Evolutionary conservation across 345 rosid genomes (phyloP).

Genomic region (Pseudoturritis turrita): DNA sequence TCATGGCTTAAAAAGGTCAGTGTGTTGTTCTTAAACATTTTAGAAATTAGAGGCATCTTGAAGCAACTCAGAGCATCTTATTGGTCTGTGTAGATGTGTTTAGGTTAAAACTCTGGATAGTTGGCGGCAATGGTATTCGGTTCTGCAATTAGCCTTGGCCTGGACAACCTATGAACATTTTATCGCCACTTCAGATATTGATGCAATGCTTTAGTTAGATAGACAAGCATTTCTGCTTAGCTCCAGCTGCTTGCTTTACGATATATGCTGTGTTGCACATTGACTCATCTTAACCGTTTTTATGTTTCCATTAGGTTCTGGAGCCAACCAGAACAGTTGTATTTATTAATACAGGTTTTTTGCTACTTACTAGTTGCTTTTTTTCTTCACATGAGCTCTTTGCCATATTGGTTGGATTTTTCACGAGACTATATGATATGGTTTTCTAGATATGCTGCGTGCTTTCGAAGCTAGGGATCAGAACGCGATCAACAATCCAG

Average conservation of each 20-base stretch:
- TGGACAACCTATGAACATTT: neutral
- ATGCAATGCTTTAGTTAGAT: neutral
- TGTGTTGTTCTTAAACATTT: neutral
- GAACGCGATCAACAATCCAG: constrained; percentile 69
- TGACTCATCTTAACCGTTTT: neutral
- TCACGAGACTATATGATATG: constrained; percentile 10
- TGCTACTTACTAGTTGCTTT: neutral
- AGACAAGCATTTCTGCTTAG: neutral
- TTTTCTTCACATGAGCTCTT: neutral
- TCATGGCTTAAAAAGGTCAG: constrained; percentile 74
- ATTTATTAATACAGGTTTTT: constrained; percentile 77
- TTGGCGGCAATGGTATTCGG: neutral
- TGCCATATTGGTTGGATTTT: constrained; percentile 5
- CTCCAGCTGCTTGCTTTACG: neutral
- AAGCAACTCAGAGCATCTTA: neutral
- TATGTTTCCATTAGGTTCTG: constrained; percentile 53
- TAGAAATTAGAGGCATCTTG: neutral
- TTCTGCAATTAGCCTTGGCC: neutral
- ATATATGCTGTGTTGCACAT: neutral
- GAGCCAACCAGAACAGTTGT: constrained; percentile 62
- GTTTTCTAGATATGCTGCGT: constrained; percentile 58
- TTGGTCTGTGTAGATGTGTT: neutral
- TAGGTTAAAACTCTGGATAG: neutral
- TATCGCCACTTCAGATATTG: neutral
- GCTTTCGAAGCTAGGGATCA: constrained; percentile 71